Base-by-base conservation (phyloP, 148 eudicot species). In the Oxyria digyna region DNA sequence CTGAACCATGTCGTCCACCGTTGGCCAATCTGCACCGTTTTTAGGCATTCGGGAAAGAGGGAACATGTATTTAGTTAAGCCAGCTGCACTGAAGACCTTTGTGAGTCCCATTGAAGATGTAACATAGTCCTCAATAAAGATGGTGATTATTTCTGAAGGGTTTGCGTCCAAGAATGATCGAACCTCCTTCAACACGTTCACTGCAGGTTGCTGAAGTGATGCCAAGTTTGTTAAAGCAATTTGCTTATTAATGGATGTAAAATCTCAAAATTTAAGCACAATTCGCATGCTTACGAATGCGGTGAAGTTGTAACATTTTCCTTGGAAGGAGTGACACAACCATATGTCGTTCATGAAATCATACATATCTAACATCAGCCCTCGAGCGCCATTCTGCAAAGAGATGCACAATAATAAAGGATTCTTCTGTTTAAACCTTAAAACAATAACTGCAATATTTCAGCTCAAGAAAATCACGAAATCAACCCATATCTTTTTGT, bases 361-460 rank as follows among this genome's bases (percentile, higher is more conserved):
- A 63, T 93, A 93, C 92, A 93, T 86, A 74, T 93, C 98, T 42
- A 93, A 82, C 98, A 93, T 93, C 32, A 93, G 81, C 33, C 97
- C 98, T 73, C 98, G 89, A 62, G 88, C 91, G 11, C 98, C 98
- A 85, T 93, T 89, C 98, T 93, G 62, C 78, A 82, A 23, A n/a
- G 20, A 75, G 1, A 31, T 46, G 8, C 62, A 26, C 23, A 57
- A 15, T 38, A 6, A 15, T 29, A 52, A n/a, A 67, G 69, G 75
- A 27, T 11, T 55, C 63, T 4, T 0, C n/a, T 10, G 8, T 15
- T 21, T 50, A 50, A 21, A 21, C 0, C 29, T 50, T 23, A 6
- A 0, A 7, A 23, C 54, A 48, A 18, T 24, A 24, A 2, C 1
- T 21, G 31, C 27, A 54, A 24, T 23, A 54, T 15, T 46, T 8